A percentile compares a stretch with the other conserved stretches of the same genome.
Conservation (phyloP, 2,329 filamentous ascomycete genomes). For the Cucurbitaria berberidis region DNA sequence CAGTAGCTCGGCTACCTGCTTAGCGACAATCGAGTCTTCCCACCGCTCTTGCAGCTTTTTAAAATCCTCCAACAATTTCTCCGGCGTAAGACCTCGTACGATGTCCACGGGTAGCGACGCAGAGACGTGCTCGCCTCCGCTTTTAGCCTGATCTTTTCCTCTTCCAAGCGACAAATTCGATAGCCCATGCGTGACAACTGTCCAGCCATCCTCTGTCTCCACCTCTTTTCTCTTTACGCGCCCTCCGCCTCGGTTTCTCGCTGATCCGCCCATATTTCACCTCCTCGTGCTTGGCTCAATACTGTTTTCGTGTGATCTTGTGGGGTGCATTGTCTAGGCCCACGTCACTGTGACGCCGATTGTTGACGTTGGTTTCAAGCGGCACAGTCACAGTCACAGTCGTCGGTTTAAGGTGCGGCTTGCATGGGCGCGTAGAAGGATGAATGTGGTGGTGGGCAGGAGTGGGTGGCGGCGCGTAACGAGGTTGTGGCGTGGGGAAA, state of each 20-base stretch:
- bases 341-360: neutral
- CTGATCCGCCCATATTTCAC: constrained; percentile 3
- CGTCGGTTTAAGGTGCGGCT: constrained; percentile 29
- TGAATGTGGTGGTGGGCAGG: neutral
- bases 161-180: constrained; percentile 12
- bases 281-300: neutral
- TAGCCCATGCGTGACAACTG: constrained; percentile 41
- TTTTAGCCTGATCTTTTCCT: neutral
- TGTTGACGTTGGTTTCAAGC: neutral
- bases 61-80: constrained; percentile 32
- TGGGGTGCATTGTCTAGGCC: neutral
- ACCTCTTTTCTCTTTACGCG: constrained; percentile 42
- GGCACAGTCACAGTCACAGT: constrained; percentile 5
- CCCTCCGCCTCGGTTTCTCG: constrained; percentile 2
- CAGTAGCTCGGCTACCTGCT: constrained; percentile 23
- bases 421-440: constrained; percentile 27
- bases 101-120: constrained; percentile 20
- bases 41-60: constrained; percentile 31
- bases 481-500: neutral
- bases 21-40: constrained; percentile 28
- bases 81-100: constrained; percentile 32
- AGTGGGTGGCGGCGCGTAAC: constrained; percentile 1
- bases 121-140: neutral
- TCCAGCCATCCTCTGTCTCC: constrained; percentile 45
- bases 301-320: neutral